Evolutionary conservation across 2,329 filamentous ascomycete species (phyloP), one percentile per base, ranked within the genome.

Genomic region (Colletotrichum theobromicola): DNA sequence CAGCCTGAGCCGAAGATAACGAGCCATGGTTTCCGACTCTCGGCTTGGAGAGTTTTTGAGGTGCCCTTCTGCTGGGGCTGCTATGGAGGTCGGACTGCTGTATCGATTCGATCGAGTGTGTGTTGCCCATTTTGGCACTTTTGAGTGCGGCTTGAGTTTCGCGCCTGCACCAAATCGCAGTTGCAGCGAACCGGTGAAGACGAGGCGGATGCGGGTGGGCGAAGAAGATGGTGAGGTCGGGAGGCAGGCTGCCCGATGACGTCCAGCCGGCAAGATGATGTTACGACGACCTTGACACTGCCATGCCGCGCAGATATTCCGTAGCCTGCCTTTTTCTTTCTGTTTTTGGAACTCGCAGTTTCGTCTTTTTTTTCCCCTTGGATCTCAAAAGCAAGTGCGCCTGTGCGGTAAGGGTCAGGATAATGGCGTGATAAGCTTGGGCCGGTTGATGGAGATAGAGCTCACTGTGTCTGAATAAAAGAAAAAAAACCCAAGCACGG

Each of bases 11-110:
- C 24, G 69, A 18, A 10, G 69, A 32, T 32, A 58, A 82, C 67
- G 80, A 68, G 68, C 82, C 81, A 81, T 82, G 83, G 76, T 82
- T 86, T 69, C 82, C 83, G 42, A 83, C 85, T 74, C 84, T 86
- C 74, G 87, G 86, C 79, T 90, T 90, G 65, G 86, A 88, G 75
- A 90, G 84, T 82, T 86, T 90, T 76, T 89, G 86, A 79, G 86
- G 81, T 68, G 82, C 72, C 78, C 80, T 83, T 73, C 80, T 82
- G 76, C 35, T 61, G 50, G 46, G 42, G 53, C 50, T 74, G 77
- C 74, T 79, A 82, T 80, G 57, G 12, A 50, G 24, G 32, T 37
- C 21, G 37, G 67, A 21, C 16, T 72, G 16, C 16, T 69, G 61
- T 24, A 16, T 81, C 79, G 84, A 83, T 81, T 88, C 86, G 77